Percentiles rank a stretch among this genome's conserved stretches.
Conservation (phyloP, 2,329 filamentous ascomycete genomes). For the Diaporthe longicolla region DNA sequence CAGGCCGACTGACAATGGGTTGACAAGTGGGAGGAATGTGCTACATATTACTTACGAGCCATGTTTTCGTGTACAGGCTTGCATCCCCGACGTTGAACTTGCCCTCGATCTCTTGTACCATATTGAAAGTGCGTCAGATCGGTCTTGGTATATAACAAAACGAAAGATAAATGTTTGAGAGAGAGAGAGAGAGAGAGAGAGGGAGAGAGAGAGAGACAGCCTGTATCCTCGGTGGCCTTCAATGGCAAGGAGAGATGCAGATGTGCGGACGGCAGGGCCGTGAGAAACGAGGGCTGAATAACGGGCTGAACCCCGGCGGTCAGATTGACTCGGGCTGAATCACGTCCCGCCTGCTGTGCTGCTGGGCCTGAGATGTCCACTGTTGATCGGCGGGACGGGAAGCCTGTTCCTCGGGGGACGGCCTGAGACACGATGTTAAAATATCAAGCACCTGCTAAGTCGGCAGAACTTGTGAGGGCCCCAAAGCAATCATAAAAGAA, state of each 20-base stretch:
- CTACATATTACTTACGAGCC: slow-evolving; percentile 64
- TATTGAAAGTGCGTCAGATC: slow-evolving; percentile 41
- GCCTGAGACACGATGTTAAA: slow-evolving; percentile 1
- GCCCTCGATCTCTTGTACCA: slow-evolving; percentile 63
- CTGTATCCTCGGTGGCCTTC: background rate
- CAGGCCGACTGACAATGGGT: background rate
- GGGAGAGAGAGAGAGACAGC: background rate
- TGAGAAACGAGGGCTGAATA: background rate
- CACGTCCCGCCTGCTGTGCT: slow-evolving; percentile 13
- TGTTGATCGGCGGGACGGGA: slow-evolving; percentile 4
- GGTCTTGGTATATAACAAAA: background rate
- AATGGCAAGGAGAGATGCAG: background rate
- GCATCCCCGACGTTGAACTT: slow-evolving; percentile 61
- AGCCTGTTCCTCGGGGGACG: slow-evolving; percentile 15
- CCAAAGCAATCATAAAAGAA: background rate
- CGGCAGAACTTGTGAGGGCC: background rate
- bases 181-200: no score
- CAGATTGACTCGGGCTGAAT: slow-evolving; percentile 21
- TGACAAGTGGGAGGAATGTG: slow-evolving; percentile 1
- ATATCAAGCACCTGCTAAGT: background rate
- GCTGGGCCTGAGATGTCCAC: background rate
- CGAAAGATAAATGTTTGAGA: background rate
- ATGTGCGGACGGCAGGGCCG: background rate
- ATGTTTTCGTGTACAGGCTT: slow-evolving; percentile 70
- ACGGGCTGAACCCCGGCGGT: background rate